Conservation (phyloP, 352 stramenopile species). For the Aphanomyces euteiches region DNA sequence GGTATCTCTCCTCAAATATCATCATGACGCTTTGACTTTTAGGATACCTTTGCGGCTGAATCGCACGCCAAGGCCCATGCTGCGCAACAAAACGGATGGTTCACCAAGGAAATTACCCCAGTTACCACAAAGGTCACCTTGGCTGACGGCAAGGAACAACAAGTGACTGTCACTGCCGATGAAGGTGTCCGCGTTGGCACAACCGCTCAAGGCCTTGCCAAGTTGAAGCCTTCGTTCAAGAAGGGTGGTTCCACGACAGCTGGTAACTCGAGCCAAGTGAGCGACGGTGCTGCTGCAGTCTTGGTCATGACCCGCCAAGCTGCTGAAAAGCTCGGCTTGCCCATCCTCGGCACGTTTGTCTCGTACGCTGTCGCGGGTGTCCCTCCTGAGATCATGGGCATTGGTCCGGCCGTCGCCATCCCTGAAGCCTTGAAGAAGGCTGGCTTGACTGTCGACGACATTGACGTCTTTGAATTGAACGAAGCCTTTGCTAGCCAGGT, state of each 20-base stretch:
- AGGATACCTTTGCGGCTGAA: conserved; percentile 65
- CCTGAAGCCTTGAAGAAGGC: conserved; percentile 70
- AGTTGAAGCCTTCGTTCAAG: conserved; percentile 80
- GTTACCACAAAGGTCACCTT: conserved; percentile 68
- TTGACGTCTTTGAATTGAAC: conserved; percentile 91
- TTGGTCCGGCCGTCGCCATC: conserved; percentile 79
- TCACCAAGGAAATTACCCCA: conserved; percentile 86
- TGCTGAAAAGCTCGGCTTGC: conserved; percentile 73
- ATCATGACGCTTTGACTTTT: not conserved
- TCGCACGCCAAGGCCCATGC: conserved; percentile 71
- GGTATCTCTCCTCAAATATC: not conserved
- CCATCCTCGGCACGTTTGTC: conserved; percentile 81
- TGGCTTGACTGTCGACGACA: conserved; percentile 59
- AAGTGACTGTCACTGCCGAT: conserved; percentile 68
- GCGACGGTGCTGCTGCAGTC: conserved; percentile 82
- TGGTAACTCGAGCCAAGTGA: conserved; percentile 85
- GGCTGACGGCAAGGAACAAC: conserved; percentile 75
- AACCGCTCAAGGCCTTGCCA: conserved; percentile 58
- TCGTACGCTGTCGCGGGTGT: conserved; percentile 80
- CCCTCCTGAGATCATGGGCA: conserved; percentile 83
- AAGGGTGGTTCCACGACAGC: conserved; percentile 71
- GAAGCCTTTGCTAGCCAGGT: conserved; percentile 86
- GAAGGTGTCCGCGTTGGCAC: conserved; percentile 68
- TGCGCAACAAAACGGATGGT: conserved; percentile 77
- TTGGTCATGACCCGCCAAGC: conserved; percentile 81